A percentile compares a stretch with the other conserved stretches of the same genome.
Conservation (phyloP, 352 stramenopile genomes). For the Globisporangium megalacanthum region DNA sequence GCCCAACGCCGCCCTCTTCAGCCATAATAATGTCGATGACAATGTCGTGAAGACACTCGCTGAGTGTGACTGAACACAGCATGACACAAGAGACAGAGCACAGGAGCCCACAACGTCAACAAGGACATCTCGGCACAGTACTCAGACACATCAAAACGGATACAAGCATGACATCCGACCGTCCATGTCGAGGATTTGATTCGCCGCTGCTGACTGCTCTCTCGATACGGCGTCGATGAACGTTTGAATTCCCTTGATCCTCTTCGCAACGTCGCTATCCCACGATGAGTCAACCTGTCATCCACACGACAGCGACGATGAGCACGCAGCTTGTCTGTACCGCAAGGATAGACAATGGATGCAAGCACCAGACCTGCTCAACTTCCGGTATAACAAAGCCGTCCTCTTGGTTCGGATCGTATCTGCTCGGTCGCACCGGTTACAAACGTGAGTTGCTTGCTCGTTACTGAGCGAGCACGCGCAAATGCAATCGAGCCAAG, state of each 20-base stretch:
- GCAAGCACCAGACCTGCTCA: constrained; percentile 5
- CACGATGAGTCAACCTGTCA: constrained; percentile 3
- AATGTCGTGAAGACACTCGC: constrained; percentile 16
- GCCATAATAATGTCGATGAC: constrained; percentile 16
- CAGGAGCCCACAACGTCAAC: background rate
- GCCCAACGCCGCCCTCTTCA: constrained; percentile 15
- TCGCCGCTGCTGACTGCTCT: background rate
- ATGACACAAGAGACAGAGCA: background rate
- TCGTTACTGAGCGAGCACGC: background rate
- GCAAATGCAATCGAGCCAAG: no score
- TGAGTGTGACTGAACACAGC: constrained; percentile 9
- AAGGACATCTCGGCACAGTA: background rate
- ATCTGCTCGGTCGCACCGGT: constrained; percentile 1
- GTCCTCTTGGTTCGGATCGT: constrained; percentile 9
- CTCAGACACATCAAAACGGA: background rate
- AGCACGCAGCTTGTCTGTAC: background rate
- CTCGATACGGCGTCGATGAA: constrained; percentile 9
- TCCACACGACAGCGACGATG: background rate
- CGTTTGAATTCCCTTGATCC: constrained; percentile 12
- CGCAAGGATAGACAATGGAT: background rate
- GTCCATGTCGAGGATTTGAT: constrained; percentile 12
- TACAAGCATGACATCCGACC: constrained; percentile 1
- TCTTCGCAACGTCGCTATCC: constrained; percentile 4
- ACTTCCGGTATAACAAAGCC: constrained; percentile 1
- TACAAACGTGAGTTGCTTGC: background rate